These are phyloP conservation scores for Exophiala sp. DNA, from an alignment of 2,329 filamentous ascomycete genomes.

Conservation along the genomic window DNA sequence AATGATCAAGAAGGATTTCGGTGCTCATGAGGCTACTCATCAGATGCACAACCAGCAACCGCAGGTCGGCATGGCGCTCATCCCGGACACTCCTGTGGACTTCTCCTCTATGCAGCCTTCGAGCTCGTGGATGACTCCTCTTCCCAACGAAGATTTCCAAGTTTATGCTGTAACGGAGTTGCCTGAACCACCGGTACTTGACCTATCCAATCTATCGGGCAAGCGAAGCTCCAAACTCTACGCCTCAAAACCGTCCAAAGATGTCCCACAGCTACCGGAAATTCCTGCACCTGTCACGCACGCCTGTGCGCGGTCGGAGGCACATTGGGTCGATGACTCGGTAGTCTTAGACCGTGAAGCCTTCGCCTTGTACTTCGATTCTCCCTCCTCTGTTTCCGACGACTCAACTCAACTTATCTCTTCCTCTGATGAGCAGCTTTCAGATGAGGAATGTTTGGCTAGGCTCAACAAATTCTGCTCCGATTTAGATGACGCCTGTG, in stretches of 20 bases:
- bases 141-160: slow-evolving; percentile 42
- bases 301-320: slow-evolving; percentile 47
- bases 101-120: slow-evolving; percentile 62
- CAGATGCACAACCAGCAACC: slow-evolving; percentile 55
- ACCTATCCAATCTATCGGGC: slow-evolving; percentile 59
- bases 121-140: slow-evolving; percentile 46
- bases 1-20: slow-evolving; percentile 57
- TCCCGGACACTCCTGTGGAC: slow-evolving; percentile 72
- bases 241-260: slow-evolving; percentile 9
- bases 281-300: slow-evolving; percentile 25
- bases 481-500: slow-evolving; percentile 23
- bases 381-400: slow-evolving; percentile 9
- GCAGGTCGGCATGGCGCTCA: slow-evolving; percentile 69
- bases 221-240: slow-evolving; percentile 46
- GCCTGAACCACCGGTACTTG: slow-evolving; percentile 58
- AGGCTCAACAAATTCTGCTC: slow-evolving; percentile 17
- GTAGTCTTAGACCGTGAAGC: slow-evolving; percentile 35
- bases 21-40: slow-evolving; percentile 50
- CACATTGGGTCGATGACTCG: slow-evolving; percentile 42
- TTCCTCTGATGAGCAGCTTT: slow-evolving; percentile 1
- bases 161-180: slow-evolving; percentile 66
- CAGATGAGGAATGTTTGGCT: slow-evolving; percentile 11
- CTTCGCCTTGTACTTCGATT: slow-evolving; percentile 19
- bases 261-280: slow-evolving; percentile 18
- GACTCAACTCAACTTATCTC: slow-evolving; percentile 10